Base-by-base conservation (phyloP, 169 alveolate species). In the Eimeria praecox region DNA sequence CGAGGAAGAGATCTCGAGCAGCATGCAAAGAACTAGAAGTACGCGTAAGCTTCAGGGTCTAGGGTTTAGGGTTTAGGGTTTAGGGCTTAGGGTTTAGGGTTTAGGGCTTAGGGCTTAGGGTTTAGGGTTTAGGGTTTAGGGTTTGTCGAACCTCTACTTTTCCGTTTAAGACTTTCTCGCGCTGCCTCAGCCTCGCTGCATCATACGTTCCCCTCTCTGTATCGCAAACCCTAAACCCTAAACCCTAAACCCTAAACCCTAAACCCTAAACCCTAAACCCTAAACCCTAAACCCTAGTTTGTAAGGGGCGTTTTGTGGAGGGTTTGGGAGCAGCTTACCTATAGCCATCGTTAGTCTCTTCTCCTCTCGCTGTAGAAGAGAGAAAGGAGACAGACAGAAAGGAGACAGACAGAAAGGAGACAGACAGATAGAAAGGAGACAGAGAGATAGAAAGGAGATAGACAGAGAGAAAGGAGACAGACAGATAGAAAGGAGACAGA, bases 221-320 rank as follows among this genome's bases (percentile, higher is more conserved):
- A 14, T 18, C 83, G n/a, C n/a, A 69, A 69, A 9, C 80, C 9
- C 80, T 22, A 59, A 59, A 16, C 71, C 71, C 16, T 22, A 69
- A 24, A 69, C 80, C 80, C 42, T 24, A 69, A n/a, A 18, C 80
- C 80, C 80, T 69, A 69, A 18, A 69, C 80, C 80, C 80, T 69
- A 69, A 69, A n/a, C 80, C 80, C 27, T 69, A 69, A 69, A 69
- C 35, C 42, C 80, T 22, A 24, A 69, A 69, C 35, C 35, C 35
- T 24, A 69, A 69, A n/a, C 80, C 35, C 80, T 69, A 69, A n/a
- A 69, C 80, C 80, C 80, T n/a, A 69, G n/a, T 8, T 9, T 16
- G 42, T 69, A 9, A 22, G 80, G 80, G n/a, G 80, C 42, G 9
- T 35, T 9, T n/a, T 69, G 12, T 69, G 16, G 16, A 18, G 80